Evolutionary conservation across 805 yeast species (phyloP).

Genomic region (Saccharomycopsis fibuligera): DNA sequence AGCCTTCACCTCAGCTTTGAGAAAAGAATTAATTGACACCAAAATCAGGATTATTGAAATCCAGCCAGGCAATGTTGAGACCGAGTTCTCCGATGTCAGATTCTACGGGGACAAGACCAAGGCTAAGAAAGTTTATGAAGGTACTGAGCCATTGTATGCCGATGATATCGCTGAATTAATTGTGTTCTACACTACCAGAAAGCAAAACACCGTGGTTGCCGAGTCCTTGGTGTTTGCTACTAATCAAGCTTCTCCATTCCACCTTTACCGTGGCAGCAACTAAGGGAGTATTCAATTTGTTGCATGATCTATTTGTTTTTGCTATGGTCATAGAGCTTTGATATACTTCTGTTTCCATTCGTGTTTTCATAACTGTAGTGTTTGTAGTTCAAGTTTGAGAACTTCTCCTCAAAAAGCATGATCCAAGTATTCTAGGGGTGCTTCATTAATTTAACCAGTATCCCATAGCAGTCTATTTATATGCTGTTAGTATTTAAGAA

Average conservation of each 20-base stretch:
- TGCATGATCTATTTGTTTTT: no score
- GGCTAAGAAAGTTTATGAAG: conserved; percentile 48
- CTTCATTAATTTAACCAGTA: no score
- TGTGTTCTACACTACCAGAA: conserved; percentile 60
- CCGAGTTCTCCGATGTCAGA: conserved; percentile 57
- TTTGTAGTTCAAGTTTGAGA: no score
- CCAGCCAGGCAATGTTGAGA: conserved; percentile 67
- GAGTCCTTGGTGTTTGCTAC: conserved; percentile 79
- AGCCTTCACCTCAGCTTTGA: conserved; percentile 50
- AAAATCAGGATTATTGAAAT: conserved; percentile 59
- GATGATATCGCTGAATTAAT: conserved; percentile 72
- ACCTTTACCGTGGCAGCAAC: conserved; percentile 13
- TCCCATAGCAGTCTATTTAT: no score
- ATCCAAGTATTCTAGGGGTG: no score
- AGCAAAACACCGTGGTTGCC: conserved; percentile 67
- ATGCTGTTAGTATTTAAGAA: no score
- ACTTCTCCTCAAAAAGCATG: no score
- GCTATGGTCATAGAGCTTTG: no score
- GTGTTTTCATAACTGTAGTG: no score
- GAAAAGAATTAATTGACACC: conserved; percentile 71
- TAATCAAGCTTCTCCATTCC: conserved; percentile 55
- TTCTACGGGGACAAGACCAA: conserved; percentile 48
- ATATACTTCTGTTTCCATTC: no score
- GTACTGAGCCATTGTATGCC: conserved; percentile 50
- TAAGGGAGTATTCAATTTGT: no score